Base-by-base conservation (phyloP, 768 basidiomycete genomes). In the Clitopilus hobsonii region DNA sequence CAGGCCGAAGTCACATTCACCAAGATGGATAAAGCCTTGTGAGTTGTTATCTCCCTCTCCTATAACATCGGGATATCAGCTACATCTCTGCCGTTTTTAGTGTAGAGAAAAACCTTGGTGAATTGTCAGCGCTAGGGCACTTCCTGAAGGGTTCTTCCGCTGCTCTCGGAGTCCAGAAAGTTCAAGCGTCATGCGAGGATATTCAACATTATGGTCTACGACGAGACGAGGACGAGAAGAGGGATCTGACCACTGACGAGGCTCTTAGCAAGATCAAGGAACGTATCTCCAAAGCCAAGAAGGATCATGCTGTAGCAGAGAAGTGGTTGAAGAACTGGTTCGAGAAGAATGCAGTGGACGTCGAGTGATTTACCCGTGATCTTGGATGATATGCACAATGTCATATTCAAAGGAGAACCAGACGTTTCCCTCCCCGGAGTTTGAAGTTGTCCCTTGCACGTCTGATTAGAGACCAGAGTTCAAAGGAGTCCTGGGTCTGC, bases 71-170 rank as follows among this genome's bases (percentile, higher is more conserved):
- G 0, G 5, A 22, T 30, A 23, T 54, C 16, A 11, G n/a, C 49
- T 51, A 32, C 20, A 13, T 54, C 47, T 53, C 29, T 47, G 2
- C 27, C 29, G 32, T 22, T 45, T 7, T 53, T 54, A 92, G 90
- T 58, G 62, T 63, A 32, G 68, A 63, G 22, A 79, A 84, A 58
- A 80, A 94, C 60, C 80, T 96, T 8, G 60, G 63, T 8, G 67
- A 80, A 54, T 82, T 99, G 16, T 88, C 90, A 2, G 71, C 74
- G 16, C 78, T 89, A 8, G 97, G 95, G 0, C 96, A 99, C 71
- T 99, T 91, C 73, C 84, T 98, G 66, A 99, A 98, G 71, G 96
- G 96, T 48, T 98, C 95, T 2, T 96, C 94, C 11, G 95, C 95
- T 25, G 92, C 95, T 2, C 80, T 99, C 45, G 96, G 97, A 24